Evolutionary conservation across 2,329 filamentous ascomycete species (phyloP).

Genomic region (Fusarium goolgardi): DNA sequence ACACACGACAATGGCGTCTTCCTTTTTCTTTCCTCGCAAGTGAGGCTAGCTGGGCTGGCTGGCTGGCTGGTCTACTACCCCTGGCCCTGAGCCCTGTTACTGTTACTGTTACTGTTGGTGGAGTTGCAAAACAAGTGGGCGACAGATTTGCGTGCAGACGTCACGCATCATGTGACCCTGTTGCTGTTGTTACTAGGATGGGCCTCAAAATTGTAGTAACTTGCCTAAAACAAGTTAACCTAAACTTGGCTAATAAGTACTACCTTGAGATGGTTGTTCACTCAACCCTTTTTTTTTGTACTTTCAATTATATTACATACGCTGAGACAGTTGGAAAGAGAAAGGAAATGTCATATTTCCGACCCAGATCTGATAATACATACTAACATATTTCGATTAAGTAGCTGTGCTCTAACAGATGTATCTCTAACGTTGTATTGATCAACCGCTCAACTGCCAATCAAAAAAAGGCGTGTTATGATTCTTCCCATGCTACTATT

Average conservation of each 20-base stretch:
- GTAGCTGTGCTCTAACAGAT: neutral
- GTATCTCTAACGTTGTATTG: neutral
- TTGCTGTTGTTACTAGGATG: constrained; percentile 8
- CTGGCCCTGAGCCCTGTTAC: constrained; percentile 20
- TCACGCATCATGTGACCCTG: constrained; percentile 42
- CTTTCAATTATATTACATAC: neutral
- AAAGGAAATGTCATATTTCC: neutral
- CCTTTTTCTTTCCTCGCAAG: neutral
- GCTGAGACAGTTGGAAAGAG: neutral
- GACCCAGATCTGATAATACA: neutral
- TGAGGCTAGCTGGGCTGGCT: neutral
- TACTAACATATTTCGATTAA: neutral
- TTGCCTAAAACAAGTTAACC: neutral
- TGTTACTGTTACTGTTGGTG: constrained; percentile 29
- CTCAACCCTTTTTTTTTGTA: neutral
- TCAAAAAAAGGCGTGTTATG: neutral
- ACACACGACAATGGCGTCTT: constrained; percentile 1
- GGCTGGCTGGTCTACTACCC: neutral
- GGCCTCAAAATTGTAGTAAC: constrained; percentile 1
- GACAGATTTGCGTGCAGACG: constrained; percentile 42
- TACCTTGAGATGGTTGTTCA: neutral
- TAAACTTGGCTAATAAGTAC: neutral
- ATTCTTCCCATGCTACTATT: neutral
- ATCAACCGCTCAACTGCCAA: neutral
- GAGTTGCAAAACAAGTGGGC: constrained; percentile 30